Percentiles rank a stretch among this genome's conserved stretches.
Conservation (phyloP, 2,329 filamentous ascomycete genomes). For the Pseudopithomyces maydicus region DNA sequence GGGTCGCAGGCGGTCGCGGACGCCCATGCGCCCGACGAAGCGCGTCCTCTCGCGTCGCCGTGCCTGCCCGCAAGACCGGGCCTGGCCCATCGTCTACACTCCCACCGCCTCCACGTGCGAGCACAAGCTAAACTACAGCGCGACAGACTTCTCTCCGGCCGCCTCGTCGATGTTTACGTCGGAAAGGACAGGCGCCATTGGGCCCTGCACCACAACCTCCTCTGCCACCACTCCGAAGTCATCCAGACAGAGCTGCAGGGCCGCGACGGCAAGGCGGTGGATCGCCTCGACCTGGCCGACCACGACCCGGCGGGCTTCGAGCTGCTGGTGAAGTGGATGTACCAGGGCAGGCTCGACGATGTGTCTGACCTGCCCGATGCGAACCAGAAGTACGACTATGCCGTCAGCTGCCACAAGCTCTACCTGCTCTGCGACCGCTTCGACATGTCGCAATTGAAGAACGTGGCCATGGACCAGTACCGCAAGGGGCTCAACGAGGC, state of each 20-base stretch:
- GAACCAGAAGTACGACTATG: slow-evolving; percentile 59
- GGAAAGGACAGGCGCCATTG: slow-evolving; percentile 54
- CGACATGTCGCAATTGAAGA: slow-evolving; percentile 56
- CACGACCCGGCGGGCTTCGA: slow-evolving; percentile 59
- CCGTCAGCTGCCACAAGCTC: slow-evolving; percentile 59
- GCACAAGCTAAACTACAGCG: slow-evolving; percentile 53
- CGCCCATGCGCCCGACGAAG: slow-evolving; percentile 19
- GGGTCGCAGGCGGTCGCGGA: slow-evolving; percentile 9
- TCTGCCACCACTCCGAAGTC: slow-evolving; percentile 58
- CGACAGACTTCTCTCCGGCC: slow-evolving; percentile 59
- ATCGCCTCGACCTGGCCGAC: slow-evolving; percentile 54
- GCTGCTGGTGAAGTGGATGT: slow-evolving; percentile 61
- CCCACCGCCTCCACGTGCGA: slow-evolving; percentile 44
- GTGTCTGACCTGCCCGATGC: slow-evolving; percentile 51
- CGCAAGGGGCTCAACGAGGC: slow-evolving; percentile 56
- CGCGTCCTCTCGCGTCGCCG: slow-evolving; percentile 11
- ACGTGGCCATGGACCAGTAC: slow-evolving; percentile 61
- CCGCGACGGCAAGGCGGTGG: slow-evolving; percentile 42
- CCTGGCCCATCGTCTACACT: slow-evolving; percentile 43
- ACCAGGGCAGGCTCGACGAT: slow-evolving; percentile 59
- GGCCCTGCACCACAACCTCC: slow-evolving; percentile 58
- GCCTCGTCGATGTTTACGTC: slow-evolving; percentile 58
- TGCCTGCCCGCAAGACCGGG: slow-evolving; percentile 37
- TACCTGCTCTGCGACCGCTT: slow-evolving; percentile 59
- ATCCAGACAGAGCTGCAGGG: slow-evolving; percentile 47